Percentiles rank a stretch among this genome's conserved stretches.
Conservation (phyloP, 257 asterid genomes). For the Leonotis leonurus region DNA sequence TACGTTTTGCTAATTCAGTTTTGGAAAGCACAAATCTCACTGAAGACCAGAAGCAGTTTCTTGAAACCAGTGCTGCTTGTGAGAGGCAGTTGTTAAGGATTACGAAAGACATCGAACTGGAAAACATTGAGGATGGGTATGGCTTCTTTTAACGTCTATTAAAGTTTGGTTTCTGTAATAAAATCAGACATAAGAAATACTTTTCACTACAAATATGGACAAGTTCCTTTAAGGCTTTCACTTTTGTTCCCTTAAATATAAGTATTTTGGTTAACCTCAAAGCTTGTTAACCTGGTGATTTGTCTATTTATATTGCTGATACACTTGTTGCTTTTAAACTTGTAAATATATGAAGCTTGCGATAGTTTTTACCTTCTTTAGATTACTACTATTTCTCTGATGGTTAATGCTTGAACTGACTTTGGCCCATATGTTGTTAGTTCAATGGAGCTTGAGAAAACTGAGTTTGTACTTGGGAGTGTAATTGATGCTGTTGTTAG, state of each 20-base stretch:
- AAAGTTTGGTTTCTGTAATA: neutral
- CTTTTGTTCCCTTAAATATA: neutral
- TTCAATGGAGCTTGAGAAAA: constrained; percentile 62
- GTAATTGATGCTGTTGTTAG: constrained; percentile 85
- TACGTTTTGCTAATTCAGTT: constrained; percentile 62
- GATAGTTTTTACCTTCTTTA: neutral
- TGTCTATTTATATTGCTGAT: neutral
- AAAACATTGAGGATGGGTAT: constrained; percentile 72
- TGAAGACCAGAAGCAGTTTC: constrained; percentile 69
- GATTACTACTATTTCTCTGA: neutral
- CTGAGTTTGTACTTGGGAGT: constrained; percentile 63
- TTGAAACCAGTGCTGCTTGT: constrained; percentile 76
- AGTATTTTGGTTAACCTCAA: neutral
- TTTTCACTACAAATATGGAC: neutral
- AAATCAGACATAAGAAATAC: neutral
- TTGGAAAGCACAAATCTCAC: constrained; percentile 54
- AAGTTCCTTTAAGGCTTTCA: neutral
- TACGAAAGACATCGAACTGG: constrained; percentile 57
- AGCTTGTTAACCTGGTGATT: neutral
- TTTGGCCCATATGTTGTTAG: constrained; percentile 26
- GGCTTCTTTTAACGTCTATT: neutral
- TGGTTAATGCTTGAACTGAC: constrained; percentile 5
- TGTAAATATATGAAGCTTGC: neutral
- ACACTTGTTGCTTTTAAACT: neutral
- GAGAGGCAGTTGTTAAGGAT: constrained; percentile 74